Percentiles rank a stretch among this genome's conserved stretches.
Evolutionary conservation across 768 basidiomycete genomes (phyloP).

Genomic region (Serpula lacrymans): DNA sequence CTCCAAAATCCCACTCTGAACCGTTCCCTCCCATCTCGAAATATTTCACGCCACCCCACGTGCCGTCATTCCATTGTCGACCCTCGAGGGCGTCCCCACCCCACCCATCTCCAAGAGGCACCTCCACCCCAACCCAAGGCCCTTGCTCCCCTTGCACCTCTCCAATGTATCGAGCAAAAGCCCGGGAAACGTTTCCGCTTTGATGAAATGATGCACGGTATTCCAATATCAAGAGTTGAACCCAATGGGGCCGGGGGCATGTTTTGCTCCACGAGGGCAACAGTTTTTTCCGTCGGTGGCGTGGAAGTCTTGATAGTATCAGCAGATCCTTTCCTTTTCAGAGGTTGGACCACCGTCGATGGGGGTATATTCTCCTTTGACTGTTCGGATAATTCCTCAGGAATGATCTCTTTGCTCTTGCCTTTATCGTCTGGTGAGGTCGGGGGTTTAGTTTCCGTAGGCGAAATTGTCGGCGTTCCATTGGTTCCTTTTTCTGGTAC

Average conservation of each 20-base stretch:
- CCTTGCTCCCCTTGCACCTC: slow-evolving; percentile 79
- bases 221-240: slow-evolving; percentile 78
- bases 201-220: slow-evolving; percentile 85
- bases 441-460: slow-evolving; percentile 1
- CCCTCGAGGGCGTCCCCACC: slow-evolving; percentile 49
- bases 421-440: slow-evolving; percentile 7
- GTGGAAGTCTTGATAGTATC: slow-evolving; percentile 25
- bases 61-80: slow-evolving; percentile 86
- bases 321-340: too few species aligned
- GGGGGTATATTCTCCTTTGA: slow-evolving; percentile 37
- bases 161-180: slow-evolving; percentile 84
- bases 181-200: slow-evolving; percentile 82
- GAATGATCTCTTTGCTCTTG: too few species aligned
- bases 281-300: slow-evolving; percentile 19
- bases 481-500: slow-evolving; percentile 12
- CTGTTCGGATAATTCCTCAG: slow-evolving; percentile 46
- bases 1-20: slow-evolving; percentile 65
- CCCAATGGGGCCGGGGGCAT: slow-evolving; percentile 42
- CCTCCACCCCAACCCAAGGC: slow-evolving; percentile 90
- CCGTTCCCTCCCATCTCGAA: slow-evolving; percentile 67
- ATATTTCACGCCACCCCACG: slow-evolving; percentile 77
- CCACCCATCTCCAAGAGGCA: slow-evolving; percentile 64
- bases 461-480: slow-evolving; percentile 6
- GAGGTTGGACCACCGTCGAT: slow-evolving; percentile 19
- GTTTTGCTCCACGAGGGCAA: slow-evolving; percentile 17